Percentiles rank a stretch among this genome's conserved stretches.
phyloP scores from a whole-genome alignment of 768 basidiomycete species.

The Mycena metata region DNA sequence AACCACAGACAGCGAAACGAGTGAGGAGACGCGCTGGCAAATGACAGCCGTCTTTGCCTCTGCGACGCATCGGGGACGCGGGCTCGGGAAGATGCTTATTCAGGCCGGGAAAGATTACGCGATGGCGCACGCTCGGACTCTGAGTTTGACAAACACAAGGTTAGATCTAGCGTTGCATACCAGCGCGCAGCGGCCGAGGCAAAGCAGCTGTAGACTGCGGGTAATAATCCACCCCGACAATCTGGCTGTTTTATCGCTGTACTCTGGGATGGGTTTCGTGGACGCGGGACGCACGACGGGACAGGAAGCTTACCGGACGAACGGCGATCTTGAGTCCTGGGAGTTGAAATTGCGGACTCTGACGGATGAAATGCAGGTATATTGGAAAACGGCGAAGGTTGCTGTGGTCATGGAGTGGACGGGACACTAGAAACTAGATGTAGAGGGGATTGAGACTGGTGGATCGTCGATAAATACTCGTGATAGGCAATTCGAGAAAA shows the following conservation, averaged over 20 bases:
- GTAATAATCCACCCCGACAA: conserved; percentile 36
- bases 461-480: too few species aligned
- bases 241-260: conserved; percentile 19
- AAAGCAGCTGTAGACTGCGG: conserved; percentile 2
- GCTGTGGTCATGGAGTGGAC: conserved; percentile 32
- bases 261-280: conserved; percentile 23
- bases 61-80: conserved; percentile 26
- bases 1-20: too few species aligned
- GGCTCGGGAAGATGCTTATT: conserved; percentile 35
- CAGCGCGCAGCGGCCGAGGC: too few species aligned
- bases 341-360: conserved; percentile 26
- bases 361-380: conserved; percentile 25
- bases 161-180: neutral
- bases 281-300: conserved; percentile 33
- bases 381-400: conserved; percentile 22
- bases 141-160: neutral
- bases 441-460: conserved; percentile 24
- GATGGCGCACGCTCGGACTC: neutral
- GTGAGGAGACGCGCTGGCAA: conserved; percentile 35
- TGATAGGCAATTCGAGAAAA: too few species aligned
- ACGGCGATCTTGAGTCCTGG: conserved; percentile 26
- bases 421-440: neutral
- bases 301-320: conserved; percentile 35
- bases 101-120: conserved; percentile 36
- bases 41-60: conserved; percentile 37